Conservation (phyloP, 2,329 filamentous ascomycete species). For the Fusarium virguliforme region DNA sequence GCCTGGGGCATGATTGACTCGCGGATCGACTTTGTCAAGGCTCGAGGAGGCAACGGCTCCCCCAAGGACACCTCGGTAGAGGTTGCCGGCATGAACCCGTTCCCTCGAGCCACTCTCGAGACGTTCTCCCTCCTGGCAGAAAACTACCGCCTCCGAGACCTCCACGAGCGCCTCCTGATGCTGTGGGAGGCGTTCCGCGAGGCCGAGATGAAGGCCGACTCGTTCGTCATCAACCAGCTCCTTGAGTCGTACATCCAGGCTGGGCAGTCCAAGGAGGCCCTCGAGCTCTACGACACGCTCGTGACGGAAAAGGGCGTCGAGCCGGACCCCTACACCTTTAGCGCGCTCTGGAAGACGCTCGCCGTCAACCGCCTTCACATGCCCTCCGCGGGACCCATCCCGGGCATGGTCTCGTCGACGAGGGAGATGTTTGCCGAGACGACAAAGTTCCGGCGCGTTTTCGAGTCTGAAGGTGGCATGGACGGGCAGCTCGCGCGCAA, state of each 20-base stretch:
- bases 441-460: conserved; percentile 65
- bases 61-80: conserved; percentile 11
- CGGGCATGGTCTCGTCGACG: conserved; percentile 54
- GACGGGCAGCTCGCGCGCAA: conserved; percentile 66
- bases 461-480: conserved; percentile 59
- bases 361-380: conserved; percentile 65
- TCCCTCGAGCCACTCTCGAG: conserved; percentile 78
- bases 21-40: conserved; percentile 75
- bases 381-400: conserved; percentile 52
- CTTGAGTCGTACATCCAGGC: conserved; percentile 77
- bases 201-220: conserved; percentile 77
- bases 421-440: conserved; percentile 65
- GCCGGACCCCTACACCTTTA: conserved; percentile 79
- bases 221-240: conserved; percentile 85
- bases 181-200: conserved; percentile 75
- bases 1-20: conserved; percentile 84
- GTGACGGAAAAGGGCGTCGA: conserved; percentile 64
- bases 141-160: conserved; percentile 76
- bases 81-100: conserved; percentile 33
- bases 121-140: conserved; percentile 84
- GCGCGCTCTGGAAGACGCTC: conserved; percentile 76
- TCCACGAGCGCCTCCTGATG: conserved; percentile 70
- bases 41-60: conserved; percentile 54
- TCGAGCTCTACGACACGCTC: conserved; percentile 70
- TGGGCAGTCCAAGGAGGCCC: conserved; percentile 69